Base-by-base conservation (phyloP, 2,329 filamentous ascomycete genomes). In the Acephala macrosclerotiorum region DNA sequence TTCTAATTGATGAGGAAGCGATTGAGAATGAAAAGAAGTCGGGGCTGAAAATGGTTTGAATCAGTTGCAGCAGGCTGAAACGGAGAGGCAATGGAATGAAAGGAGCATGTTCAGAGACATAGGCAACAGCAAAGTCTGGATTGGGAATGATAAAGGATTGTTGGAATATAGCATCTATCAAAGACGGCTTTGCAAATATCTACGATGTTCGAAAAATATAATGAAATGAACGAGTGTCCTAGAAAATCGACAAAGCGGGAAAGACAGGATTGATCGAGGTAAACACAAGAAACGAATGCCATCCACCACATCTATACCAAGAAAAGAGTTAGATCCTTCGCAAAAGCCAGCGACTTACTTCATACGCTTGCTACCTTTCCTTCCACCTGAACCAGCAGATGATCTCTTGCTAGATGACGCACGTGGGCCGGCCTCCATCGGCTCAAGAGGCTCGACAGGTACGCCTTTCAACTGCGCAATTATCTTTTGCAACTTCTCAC, bases 1-100 rank as follows among this genome's bases (percentile, higher is more conserved):
- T 87, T 35, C 71, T 87, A 12, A 80, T 87, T 14, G 84, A 86
- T 67, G 70, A 77, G 25, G 77, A 80, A 62, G 74, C 72, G 0
- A 70, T 75, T 57, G 64, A 68, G 29, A 70, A 71, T 8, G 67
- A 74, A 56, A 73, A 68, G 57, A 69, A 65, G 26, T 70, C 63
- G 6, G 66, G 67, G 12, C 18, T 71, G 16, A 64, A 70, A 47
- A 72, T 73, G 69, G 26, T 74, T 3, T 72, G 26, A 66, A n/a
- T 40, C 18, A 9, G 14, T 53, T n/a, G 45, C 45, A 33, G n/a
- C 45, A 49, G n/a, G 2, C n/a, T 25, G 45, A 49, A 9, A 49
- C 45, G 20, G n/a, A 22, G n/a, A 22, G 3, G 45, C n/a, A 4
- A 42, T 42, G 3, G 12, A 33, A 33, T 33, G 29, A 33, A 33